phyloP scores from a whole-genome alignment of 129 eudicot species.

The Helianthus annuus region HanXRQr2.0-SUNRISE NC_035433.2:82218681-82219180 shows the following conservation, averaged over 20 bases:
- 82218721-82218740: no score
- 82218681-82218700: neutral
- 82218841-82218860: no score
- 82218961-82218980: neutral
- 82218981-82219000: neutral
- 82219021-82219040: neutral
- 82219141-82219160: neutral
- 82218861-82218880: neutral
- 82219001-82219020: neutral
- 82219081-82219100: neutral
- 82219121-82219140: neutral
- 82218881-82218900: slow-evolving; percentile 6
- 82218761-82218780: no score
- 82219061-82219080: neutral
- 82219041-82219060: neutral
- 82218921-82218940: neutral
- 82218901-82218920: neutral
- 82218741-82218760: no score
- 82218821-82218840: no score
- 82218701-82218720: no score
- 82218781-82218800: neutral
- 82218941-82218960: neutral
- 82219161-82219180: neutral
- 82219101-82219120: neutral
- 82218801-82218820: no score